A percentile compares a stretch with the other conserved stretches of the same genome.
Conservation (phyloP, 106 monocot genomes). For the Alisma plantagoaquatica region DNA sequence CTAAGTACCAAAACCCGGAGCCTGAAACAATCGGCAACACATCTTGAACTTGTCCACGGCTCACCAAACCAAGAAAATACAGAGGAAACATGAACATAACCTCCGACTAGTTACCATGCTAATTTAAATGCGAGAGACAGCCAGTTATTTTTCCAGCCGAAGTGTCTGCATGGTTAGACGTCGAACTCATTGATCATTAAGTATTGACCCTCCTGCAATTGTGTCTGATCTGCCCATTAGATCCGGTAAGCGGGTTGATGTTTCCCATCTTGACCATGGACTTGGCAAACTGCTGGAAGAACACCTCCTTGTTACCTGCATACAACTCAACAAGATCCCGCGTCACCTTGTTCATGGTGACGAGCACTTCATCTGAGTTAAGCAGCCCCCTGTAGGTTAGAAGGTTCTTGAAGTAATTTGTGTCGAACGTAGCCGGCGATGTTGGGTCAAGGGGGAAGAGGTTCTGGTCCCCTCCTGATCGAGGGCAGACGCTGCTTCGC, state of each 20-base stretch:
- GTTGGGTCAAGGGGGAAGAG: constrained; percentile 35
- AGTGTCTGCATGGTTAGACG: too few species aligned
- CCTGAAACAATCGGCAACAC: too few species aligned
- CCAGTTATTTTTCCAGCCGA: too few species aligned
- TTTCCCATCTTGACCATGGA: constrained; percentile 68
- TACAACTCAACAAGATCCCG: constrained; percentile 28
- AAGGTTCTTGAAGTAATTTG: constrained; percentile 47
- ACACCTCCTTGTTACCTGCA: constrained; percentile 21
- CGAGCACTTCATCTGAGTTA: constrained; percentile 46
- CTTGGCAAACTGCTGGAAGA: constrained; percentile 40
- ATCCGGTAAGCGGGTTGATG: constrained; percentile 37
- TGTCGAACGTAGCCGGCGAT: constrained; percentile 39
- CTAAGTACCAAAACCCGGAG: too few species aligned
- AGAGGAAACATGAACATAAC: too few species aligned
- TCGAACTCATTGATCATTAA: too few species aligned
- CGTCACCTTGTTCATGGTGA: constrained; percentile 26
- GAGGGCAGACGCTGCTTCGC: constrained; percentile 30
- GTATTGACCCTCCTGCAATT: constrained; percentile 57
- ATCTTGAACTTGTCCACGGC: too few species aligned
- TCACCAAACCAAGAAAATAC: too few species aligned
- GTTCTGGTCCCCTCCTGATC: constrained; percentile 49
- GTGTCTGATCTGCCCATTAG: constrained; percentile 42
- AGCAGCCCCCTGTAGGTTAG: constrained; percentile 35
- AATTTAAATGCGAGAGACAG: too few species aligned
- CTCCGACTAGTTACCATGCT: too few species aligned